A percentile compares a stretch with the other conserved stretches of the same genome.
Evolutionary conservation across 495 filamentous ascomycete species (phyloP).

Genomic region (Friedmanniomyces endolithicus): DNA sequence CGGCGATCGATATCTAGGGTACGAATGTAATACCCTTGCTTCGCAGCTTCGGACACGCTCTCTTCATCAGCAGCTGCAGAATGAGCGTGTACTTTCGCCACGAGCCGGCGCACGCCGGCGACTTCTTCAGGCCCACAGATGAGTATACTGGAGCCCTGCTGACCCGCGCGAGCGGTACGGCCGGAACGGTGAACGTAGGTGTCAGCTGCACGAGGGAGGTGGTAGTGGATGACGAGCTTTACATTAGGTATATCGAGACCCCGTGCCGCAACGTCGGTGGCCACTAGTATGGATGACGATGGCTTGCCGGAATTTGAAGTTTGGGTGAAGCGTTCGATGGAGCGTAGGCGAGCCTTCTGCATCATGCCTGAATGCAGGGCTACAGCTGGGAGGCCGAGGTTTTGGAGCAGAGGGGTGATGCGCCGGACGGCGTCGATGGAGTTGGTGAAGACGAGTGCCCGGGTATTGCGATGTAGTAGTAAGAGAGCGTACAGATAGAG

Average conservation of each 20-base stretch:
- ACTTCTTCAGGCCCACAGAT: conserved; percentile 90
- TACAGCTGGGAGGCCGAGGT: conserved; percentile 62
- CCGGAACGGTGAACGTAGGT: conserved; percentile 92
- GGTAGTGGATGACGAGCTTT: conserved; percentile 83
- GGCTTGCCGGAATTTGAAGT: conserved; percentile 24
- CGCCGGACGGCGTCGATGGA: conserved; percentile 88
- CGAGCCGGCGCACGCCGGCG: conserved; percentile 64
- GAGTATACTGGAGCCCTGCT: conserved; percentile 65
- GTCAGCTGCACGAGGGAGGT: conserved; percentile 83
- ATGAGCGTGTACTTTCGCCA: conserved; percentile 69
- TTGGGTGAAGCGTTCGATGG: conserved; percentile 70
- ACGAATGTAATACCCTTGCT: conserved; percentile 48
- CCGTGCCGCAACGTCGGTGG: conserved; percentile 92
- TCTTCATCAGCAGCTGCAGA: not conserved
- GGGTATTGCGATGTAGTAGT: conserved; percentile 64
- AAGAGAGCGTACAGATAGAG: conserved; percentile 85
- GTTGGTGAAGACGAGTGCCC: conserved; percentile 80
- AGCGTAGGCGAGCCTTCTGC: conserved; percentile 90
- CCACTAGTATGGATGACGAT: conserved; percentile 60
- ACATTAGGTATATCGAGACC: conserved; percentile 88
- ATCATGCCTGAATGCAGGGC: conserved; percentile 86
- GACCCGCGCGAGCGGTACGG: conserved; percentile 75
- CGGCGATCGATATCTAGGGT: conserved; percentile 75
- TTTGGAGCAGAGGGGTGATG: conserved; percentile 71
- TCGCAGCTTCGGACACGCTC: conserved; percentile 31